These are phyloP conservation scores for Hyaloperonospora arabidopsidis DNA, from an alignment of 352 stramenopile species.

Conservation along the genomic window DNA sequence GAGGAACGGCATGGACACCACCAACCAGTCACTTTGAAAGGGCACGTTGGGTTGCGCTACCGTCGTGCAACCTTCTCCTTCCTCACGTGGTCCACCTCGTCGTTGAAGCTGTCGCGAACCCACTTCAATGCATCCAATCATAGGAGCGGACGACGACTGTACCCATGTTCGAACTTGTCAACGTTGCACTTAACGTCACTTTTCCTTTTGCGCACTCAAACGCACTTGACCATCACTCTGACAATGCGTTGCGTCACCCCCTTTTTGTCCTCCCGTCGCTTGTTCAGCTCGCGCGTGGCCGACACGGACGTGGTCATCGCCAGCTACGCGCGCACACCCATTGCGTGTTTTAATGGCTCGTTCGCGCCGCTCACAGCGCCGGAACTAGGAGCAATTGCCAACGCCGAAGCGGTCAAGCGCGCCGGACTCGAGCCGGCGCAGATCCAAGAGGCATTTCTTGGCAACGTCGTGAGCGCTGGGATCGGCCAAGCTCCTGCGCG, in stretches of 20 bases:
- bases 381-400: slow-evolving; percentile 90
- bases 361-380: slow-evolving; percentile 85
- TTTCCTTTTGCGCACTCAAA: slow-evolving; percentile 3
- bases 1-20: slow-evolving; percentile 67
- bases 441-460: slow-evolving; percentile 95
- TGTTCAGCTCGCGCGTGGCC: slow-evolving; percentile 65
- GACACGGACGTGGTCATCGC: slow-evolving; percentile 89
- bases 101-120: neutral
- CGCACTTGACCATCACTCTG: neutral
- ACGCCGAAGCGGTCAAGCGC: slow-evolving; percentile 74
- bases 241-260: slow-evolving; percentile 15
- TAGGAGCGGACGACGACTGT: slow-evolving; percentile 14
- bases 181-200: slow-evolving; percentile 4
- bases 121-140: slow-evolving; percentile 22
- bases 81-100: slow-evolving; percentile 2
- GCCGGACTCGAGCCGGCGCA: slow-evolving; percentile 53
- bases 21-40: neutral
- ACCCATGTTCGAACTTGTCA: neutral
- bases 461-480: slow-evolving; percentile 94
- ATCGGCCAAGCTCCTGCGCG: slow-evolving; percentile 94
- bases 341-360: slow-evolving; percentile 91
- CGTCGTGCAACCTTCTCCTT: too few relatives aligned
- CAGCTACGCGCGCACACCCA: slow-evolving; percentile 92
- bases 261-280: slow-evolving; percentile 26
- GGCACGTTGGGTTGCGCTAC: too few relatives aligned